Evolutionary conservation across 1,284 basidiomycete genomes (phyloP).

Genomic region (Baeospora myosura): DNA sequence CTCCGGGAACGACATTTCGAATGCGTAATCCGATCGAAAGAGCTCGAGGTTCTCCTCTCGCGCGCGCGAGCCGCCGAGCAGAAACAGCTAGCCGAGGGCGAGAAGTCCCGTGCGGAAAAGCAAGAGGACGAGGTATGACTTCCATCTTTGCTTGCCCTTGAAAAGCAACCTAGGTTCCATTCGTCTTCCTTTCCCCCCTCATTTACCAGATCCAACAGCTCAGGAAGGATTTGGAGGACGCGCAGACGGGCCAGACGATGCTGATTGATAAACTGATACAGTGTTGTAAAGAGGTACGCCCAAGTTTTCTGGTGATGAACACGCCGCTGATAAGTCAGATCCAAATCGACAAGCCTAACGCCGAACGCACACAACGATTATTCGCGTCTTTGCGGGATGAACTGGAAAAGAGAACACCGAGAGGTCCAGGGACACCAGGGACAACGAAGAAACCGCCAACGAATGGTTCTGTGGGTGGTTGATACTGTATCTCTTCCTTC

Average conservation of each 20-base stretch:
- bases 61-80: slow-evolving; percentile 78
- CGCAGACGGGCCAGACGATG: slow-evolving; percentile 65
- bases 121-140: slow-evolving; percentile 59
- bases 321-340: slow-evolving; percentile 19
- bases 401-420: slow-evolving; percentile 57
- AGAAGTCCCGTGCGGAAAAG: slow-evolving; percentile 59
- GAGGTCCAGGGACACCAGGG: slow-evolving; percentile 8
- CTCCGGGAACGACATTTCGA: slow-evolving; percentile 82
- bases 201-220: slow-evolving; percentile 50
- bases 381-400: slow-evolving; percentile 75
- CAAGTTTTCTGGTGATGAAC: slow-evolving; percentile 19
- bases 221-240: slow-evolving; percentile 66
- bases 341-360: slow-evolving; percentile 53
- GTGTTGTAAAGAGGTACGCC: slow-evolving; percentile 81
- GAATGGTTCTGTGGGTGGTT: slow-evolving; percentile 38
- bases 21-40: slow-evolving; percentile 80
- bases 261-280: slow-evolving; percentile 73
- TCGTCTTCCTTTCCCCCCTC: slow-evolving; percentile 10
- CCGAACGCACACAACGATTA: slow-evolving; percentile 69
- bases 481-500: neutral
- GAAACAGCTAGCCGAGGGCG: slow-evolving; percentile 68
- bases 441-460: slow-evolving; percentile 27
- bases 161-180: slow-evolving; percentile 12
- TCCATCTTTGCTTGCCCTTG: slow-evolving; percentile 2
- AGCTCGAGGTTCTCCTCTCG: slow-evolving; percentile 75